Percentiles rank a stretch among this genome's conserved stretches.
Conservation (phyloP, 371 early-diverging fungal species). For the Lichtheimia corymbifera region DNA sequence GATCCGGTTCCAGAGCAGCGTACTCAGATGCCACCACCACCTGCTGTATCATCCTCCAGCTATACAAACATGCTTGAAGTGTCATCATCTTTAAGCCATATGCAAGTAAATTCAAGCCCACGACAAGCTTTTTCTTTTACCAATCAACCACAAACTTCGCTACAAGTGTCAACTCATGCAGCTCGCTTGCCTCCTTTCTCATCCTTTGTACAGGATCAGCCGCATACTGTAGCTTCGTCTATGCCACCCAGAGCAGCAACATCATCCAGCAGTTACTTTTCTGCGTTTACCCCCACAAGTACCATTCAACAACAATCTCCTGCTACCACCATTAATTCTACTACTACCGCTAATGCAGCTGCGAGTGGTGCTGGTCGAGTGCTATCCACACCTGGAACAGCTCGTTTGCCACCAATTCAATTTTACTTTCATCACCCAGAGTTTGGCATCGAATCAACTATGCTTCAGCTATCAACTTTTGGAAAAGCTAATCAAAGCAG, state of each 20-base stretch:
- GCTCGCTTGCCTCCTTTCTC: not conserved
- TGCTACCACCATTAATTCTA: not conserved
- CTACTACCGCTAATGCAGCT: conserved; percentile 4
- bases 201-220: not conserved
- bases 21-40: too few species aligned
- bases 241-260: too few species aligned
- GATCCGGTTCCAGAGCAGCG: not conserved
- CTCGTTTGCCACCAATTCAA: conserved; percentile 16
- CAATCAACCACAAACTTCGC: too few species aligned
- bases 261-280: not conserved
- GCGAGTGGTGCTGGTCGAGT: conserved; percentile 4
- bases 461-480: conserved; percentile 12
- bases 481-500: too few species aligned
- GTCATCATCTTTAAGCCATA: too few species aligned
- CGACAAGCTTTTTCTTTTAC: not conserved
- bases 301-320: not conserved
- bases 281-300: not conserved
- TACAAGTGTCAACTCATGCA: too few species aligned
- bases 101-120: not conserved
- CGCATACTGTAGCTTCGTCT: not conserved
- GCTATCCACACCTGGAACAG: not conserved
- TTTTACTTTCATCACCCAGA: conserved; percentile 31
- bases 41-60: too few species aligned
- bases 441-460: conserved; percentile 31
- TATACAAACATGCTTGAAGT: too few species aligned